Conservation (phyloP, 345 rosid genomes). For the Nephelium lappaceum region DNA sequence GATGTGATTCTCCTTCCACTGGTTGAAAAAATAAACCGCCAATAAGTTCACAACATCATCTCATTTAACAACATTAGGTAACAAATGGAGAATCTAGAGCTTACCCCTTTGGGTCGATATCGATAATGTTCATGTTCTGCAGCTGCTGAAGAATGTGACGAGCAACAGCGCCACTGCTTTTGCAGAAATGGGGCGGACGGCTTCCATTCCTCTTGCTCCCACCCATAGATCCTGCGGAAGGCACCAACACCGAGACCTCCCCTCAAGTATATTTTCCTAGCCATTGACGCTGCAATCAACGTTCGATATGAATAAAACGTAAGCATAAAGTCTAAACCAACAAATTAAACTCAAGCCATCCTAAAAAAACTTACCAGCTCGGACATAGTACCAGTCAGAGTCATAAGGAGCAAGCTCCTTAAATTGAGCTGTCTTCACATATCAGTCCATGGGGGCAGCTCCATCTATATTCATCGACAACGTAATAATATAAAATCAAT, state of each 20-base stretch:
- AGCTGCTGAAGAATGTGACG: constrained; percentile 58
- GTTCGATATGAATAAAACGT: no score
- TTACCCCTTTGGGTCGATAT: constrained; percentile 49
- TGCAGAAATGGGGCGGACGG: constrained; percentile 53
- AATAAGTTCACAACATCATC: neutral
- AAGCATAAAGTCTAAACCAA: neutral
- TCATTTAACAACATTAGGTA: neutral
- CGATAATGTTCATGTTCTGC: constrained; percentile 44
- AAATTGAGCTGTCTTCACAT: constrained; percentile 36
- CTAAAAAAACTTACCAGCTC: constrained; percentile 27
- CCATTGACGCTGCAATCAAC: constrained; percentile 45
- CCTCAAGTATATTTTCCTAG: constrained; percentile 56
- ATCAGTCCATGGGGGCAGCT: constrained; percentile 36
- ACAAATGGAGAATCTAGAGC: neutral
- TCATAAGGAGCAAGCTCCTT: constrained; percentile 48
- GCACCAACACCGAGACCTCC: constrained; percentile 61
- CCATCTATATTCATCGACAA: neutral
- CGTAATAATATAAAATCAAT: neutral
- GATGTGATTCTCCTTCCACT: constrained; percentile 91
- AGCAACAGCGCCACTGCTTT: constrained; percentile 56
- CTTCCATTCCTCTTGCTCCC: constrained; percentile 57
- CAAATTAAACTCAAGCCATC: neutral
- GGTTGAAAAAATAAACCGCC: constrained; percentile 7
- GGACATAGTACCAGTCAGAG: constrained; percentile 39
- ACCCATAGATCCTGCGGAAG: constrained; percentile 52